phyloP scores from a whole-genome alignment of 176 grass and related monocot species.

The Triticum monococcum region DNA sequence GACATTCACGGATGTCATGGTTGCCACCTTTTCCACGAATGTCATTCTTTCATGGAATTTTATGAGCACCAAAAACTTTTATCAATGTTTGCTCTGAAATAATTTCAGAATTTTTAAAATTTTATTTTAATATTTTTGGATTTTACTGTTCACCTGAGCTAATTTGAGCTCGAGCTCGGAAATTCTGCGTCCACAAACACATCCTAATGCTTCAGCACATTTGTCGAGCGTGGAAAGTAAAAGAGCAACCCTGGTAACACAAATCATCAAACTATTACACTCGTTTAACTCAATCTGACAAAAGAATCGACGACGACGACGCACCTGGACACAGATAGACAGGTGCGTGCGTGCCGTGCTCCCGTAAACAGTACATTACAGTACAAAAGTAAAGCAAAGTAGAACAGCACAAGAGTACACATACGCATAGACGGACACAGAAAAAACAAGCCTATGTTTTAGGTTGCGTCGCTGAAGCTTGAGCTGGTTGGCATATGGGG shows the following conservation, averaged over 20 bases:
- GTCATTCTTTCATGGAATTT: no score
- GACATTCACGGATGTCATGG: no score
- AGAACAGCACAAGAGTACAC: neutral
- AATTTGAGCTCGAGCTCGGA: no score
- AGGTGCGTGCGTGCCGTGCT: slow-evolving; percentile 5
- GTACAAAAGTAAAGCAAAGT: neutral
- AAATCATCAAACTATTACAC: neutral
- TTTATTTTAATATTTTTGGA: no score
- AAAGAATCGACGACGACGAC: slow-evolving; percentile 15
- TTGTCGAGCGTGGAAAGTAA: no score
- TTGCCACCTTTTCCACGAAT: no score
- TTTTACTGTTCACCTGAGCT: no score
- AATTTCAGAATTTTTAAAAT: no score
- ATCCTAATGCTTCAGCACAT: no score
- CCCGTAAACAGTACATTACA: neutral
- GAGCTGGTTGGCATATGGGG: neutral
- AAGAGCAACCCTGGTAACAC: neutral
- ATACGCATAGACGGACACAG: neutral
- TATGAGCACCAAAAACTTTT: no score
- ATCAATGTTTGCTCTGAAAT: no score
- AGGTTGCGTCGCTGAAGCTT: neutral
- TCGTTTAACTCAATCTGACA: slow-evolving; percentile 12
- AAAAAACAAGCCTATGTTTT: neutral
- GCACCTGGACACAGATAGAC: neutral
- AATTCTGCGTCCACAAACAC: no score